Base-by-base conservation (phyloP, 805 yeast genomes). In the Wickerhamiella shivajii region DNA sequence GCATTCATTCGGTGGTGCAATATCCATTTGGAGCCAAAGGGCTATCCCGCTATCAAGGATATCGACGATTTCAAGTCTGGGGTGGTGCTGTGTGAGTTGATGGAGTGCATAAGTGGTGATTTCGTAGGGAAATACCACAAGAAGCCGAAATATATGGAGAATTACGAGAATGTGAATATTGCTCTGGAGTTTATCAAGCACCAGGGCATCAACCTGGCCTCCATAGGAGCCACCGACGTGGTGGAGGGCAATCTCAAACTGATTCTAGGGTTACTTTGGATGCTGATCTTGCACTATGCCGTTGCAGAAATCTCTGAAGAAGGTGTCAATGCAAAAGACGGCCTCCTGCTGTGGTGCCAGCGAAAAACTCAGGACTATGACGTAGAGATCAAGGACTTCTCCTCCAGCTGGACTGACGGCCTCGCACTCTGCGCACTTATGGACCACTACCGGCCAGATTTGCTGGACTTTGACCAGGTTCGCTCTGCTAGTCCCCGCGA, bases 211-310 rank as follows among this genome's bases (percentile, higher is more conserved):
- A 50, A 46, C 33, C 41, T 58, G 20, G 45, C 53, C 38, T 52
- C 55, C 38, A 55, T 58, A 21, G 63, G 63, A 3, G 59, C 96
- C 11, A 95, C 84, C 53, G 95, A 84, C 55, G 80, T 85, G 34
- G 76, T 81, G 42, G 96, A 84, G 50, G 96, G 96, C 47, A 85
- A 79, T 47, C 92, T 83, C 52, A 94, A 85, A 57, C 68, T 85
- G 54, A 78, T 85, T 38, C 60, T 87, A 43, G 97, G 97, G 36
- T 65, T 85, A 44, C 77, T 85, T 45, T 85, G 97, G 97, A 53
- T 56, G 25, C 40, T 58, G 21, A 58, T 58, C 40, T 38, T 58
- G 19, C 38, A 55, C 13, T 58, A 56, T 39, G 51, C 63, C n/a
- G 51, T 58, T 21, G 52, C 56, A 6, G 59, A 55, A 18, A 58